phyloP scores from a whole-genome alignment of 768 basidiomycete species.

The Saitozyma podzolica region DNA sequence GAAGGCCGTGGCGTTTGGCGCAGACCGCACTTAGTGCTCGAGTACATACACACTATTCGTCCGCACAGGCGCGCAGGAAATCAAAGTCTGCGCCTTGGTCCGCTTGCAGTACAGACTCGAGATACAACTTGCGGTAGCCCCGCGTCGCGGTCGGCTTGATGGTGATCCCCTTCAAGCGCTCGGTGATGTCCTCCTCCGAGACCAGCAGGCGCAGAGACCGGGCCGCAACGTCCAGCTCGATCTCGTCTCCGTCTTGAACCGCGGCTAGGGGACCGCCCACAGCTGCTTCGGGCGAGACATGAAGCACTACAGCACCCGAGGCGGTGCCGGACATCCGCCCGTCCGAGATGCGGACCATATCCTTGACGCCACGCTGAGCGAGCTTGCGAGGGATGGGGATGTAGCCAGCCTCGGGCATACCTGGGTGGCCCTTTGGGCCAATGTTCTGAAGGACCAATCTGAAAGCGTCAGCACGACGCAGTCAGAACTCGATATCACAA shows the following conservation, averaged over 20 bases:
- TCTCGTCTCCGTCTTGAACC: conserved; percentile 32
- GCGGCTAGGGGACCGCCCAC: conserved; percentile 35
- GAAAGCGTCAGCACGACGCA: conserved; percentile 4
- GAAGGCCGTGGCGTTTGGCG: too few relatives aligned
- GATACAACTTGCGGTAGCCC: conserved; percentile 37
- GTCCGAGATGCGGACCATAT: conserved; percentile 41
- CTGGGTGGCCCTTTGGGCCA: conserved; percentile 39
- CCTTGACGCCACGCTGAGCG: conserved; percentile 35
- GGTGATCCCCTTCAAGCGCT: conserved; percentile 1
- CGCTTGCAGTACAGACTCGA: conserved; percentile 26
- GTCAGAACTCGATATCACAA: neutral
- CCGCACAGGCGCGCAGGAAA: conserved; percentile 17
- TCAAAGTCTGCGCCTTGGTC: conserved; percentile 41
- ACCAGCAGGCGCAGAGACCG: conserved; percentile 12
- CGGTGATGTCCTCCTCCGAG: conserved; percentile 12
- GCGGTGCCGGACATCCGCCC: conserved; percentile 46
- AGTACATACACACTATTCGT: too few relatives aligned
- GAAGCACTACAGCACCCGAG: conserved; percentile 42
- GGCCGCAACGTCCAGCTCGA: conserved; percentile 18
- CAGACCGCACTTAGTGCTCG: too few relatives aligned
- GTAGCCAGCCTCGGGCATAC: conserved; percentile 47
- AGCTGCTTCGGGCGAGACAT: conserved; percentile 41
- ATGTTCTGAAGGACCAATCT: conserved; percentile 40
- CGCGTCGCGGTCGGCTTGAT: conserved; percentile 2
- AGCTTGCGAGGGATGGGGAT: conserved; percentile 44